Conservation (phyloP, 225 moss, liverwort and hornwort species). For the Straminergon stramineum region DNA sequence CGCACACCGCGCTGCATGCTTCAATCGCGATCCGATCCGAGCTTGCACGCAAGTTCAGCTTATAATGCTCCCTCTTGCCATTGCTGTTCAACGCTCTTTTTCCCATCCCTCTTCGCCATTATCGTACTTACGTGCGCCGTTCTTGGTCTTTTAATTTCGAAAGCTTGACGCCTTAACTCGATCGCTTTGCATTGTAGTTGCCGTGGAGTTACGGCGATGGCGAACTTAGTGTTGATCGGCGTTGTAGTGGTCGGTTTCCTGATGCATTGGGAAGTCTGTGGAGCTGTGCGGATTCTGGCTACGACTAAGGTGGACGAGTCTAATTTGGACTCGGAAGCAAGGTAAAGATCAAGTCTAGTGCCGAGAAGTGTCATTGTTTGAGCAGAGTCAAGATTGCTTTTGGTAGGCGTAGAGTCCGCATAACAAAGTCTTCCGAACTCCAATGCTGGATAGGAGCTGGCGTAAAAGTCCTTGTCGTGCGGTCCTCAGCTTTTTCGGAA, state of each 20-base stretch:
- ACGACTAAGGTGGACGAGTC: not conserved
- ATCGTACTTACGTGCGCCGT: not conserved
- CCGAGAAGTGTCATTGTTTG: not conserved
- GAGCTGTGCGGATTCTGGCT: not conserved
- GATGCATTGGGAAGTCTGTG: constrained; percentile 3
- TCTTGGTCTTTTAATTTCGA: not conserved
- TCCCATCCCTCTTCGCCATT: not conserved
- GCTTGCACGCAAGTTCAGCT: not conserved
- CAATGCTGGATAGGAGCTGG: not conserved
- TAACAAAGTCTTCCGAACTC: not conserved
- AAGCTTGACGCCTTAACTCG: not conserved
- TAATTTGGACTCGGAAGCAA: not conserved
- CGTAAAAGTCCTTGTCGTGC: not conserved
- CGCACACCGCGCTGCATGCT: not conserved
- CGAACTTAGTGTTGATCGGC: not conserved
- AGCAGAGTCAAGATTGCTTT: not conserved
- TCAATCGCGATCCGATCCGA: not conserved
- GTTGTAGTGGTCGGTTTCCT: not conserved
- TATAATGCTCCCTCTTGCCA: not conserved
- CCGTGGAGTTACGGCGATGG: not conserved
- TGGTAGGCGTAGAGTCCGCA: not conserved
- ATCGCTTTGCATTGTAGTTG: not conserved
- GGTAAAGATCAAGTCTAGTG: not conserved
- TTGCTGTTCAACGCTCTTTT: not conserved
- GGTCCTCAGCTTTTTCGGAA: not conserved